Percentiles rank a stretch among this genome's conserved stretches.
phyloP scores from a whole-genome alignment of 495 filamentous ascomycete genomes.

The Aspergillus biplanus region DNA sequence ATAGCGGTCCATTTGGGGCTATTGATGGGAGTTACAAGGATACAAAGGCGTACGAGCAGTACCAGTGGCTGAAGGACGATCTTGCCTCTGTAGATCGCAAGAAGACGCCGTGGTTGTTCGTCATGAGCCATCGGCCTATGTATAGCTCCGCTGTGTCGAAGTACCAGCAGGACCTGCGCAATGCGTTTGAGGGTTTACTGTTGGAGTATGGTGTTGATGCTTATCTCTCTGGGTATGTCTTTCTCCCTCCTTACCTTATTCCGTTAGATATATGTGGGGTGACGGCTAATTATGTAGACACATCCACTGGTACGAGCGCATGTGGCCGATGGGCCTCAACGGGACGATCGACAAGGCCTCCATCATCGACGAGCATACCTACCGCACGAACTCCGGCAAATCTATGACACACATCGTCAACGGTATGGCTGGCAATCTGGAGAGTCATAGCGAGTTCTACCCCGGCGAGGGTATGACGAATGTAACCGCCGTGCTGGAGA shows the following conservation, averaged over 20 bases:
- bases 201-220: conserved; percentile 61
- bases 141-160: conserved; percentile 45
- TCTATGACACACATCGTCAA: conserved; percentile 55
- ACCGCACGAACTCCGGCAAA: conserved; percentile 43
- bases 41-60: conserved; percentile 51
- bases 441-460: conserved; percentile 44
- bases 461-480: conserved; percentile 34
- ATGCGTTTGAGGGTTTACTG: conserved; percentile 58
- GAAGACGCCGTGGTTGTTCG: conserved; percentile 59
- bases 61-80: conserved; percentile 52
- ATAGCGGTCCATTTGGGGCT: conserved; percentile 54
- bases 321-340: conserved; percentile 41
- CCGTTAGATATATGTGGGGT: too few species aligned
- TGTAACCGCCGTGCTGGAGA: conserved; percentile 53
- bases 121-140: conserved; percentile 63
- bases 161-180: conserved; percentile 48
- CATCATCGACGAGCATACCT: conserved; percentile 46
- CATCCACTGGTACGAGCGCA: conserved; percentile 59
- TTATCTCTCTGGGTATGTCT: conserved; percentile 47
- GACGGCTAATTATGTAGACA: conserved; percentile 31
- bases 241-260: too few species aligned
- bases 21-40: conserved; percentile 41
- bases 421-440: conserved; percentile 50
- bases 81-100: conserved; percentile 50
- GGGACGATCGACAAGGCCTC: conserved; percentile 41